Conservation (phyloP, 306 rosid genomes). For the Clitoria ternatea region DNA sequence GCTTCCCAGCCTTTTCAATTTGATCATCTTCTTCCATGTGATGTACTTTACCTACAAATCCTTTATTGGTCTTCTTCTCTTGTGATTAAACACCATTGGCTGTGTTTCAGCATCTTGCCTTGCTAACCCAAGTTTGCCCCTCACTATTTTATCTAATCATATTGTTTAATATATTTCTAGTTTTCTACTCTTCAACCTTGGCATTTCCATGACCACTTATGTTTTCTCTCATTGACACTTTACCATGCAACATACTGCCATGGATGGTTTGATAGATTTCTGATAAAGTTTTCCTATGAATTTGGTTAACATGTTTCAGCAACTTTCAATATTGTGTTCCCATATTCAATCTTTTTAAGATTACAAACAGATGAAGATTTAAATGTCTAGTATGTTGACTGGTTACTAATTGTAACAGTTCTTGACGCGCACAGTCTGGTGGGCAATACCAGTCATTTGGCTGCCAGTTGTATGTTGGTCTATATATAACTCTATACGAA, state of each 20-base stretch:
- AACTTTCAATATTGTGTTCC: not conserved
- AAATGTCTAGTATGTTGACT: conserved; percentile 34
- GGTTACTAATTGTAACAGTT: conserved; percentile 54
- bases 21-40: conserved; percentile 15
- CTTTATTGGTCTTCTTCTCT: conserved; percentile 3
- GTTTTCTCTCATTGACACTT: conserved; percentile 6
- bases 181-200: not conserved
- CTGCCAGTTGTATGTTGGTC: conserved; percentile 73
- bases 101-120: not conserved
- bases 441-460: conserved; percentile 93
- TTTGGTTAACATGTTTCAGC: conserved; percentile 8
- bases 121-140: not conserved
- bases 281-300: not conserved
- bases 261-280: not conserved
- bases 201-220: not conserved
- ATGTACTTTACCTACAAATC: not conserved
- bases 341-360: not conserved
- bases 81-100: not conserved
- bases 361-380: not conserved
- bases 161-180: not conserved
- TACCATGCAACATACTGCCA: not conserved
- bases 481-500: conserved; percentile 52
- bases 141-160: not conserved
- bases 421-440: conserved; percentile 88
- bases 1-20: not conserved